Evolutionary conservation across 140 eudicot species (phyloP), one percentile per base, ranked within the genome.

Genomic region (Anethum foeniculum): DNA sequence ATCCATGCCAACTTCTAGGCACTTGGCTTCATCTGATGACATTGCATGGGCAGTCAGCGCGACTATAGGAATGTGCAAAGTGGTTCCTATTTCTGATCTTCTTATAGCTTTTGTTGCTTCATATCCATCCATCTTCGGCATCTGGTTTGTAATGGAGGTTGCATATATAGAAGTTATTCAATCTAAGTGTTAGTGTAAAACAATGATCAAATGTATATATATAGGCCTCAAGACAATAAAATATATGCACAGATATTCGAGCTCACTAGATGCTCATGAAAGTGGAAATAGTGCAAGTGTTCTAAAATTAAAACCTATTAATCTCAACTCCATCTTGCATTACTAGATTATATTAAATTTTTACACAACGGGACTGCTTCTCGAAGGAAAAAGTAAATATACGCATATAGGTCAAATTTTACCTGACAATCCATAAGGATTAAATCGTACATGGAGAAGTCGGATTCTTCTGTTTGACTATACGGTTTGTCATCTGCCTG

Each of bases 61-160:
- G 67, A 95, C 99, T 34, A 95, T 95, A n/a, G 99, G 99, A 36
- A 90, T 86, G 81, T 95, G 97, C 44, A 73, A 39, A 4, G 80
- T 80, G 1, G 87, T 92, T 78, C 92, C 97, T 74, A 32, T 4
- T 83, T 95, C 99, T n/a, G 88, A 84, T 86, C 89, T 86, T 83
- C 99, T 85, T 10, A 95, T 95, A 48, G 90, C 93, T 81, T 89
- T 92, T 4, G 99, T 95, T 77, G 99, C 99, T 86, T 95, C 97
- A 41, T 95, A 95, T 3, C 99, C 99, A 82, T 94, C 99, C 99
- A 95, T 95, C 92, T 95, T 95, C 43, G 99, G 99, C 99, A 95
- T 95, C 97, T 95, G 90, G 27, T 18, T 76, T 83, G 64, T 49
- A 46, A 83, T 69, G 74, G 38, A 71, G 41, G 73, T 44, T 11